Conservation (phyloP, 495 filamentous ascomycete species). For the Xylaria grammica region DNA sequence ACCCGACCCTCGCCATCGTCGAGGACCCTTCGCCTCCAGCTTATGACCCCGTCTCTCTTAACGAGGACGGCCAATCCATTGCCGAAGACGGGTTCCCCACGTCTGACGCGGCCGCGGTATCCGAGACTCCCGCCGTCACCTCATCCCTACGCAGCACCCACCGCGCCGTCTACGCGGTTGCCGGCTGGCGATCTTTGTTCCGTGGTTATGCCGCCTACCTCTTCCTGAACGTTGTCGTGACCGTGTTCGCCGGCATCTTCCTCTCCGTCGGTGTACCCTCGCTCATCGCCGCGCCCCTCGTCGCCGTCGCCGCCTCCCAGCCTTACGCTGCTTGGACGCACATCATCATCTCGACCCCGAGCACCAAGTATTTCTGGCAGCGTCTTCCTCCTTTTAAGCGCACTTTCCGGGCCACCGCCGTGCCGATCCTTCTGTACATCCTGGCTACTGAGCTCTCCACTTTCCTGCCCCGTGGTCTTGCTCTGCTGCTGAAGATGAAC, state of each 20-base stretch:
- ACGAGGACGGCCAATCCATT: constrained; percentile 39
- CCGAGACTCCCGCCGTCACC: constrained; percentile 42
- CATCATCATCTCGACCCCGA: constrained; percentile 49
- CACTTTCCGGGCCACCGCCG: constrained; percentile 49
- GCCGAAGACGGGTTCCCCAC: constrained; percentile 34
- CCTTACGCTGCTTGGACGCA: constrained; percentile 50
- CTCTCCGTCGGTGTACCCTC: constrained; percentile 27
- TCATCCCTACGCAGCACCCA: constrained; percentile 49
- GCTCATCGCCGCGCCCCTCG: constrained; percentile 42
- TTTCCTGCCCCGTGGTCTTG: constrained; percentile 35
- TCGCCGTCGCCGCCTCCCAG: constrained; percentile 42
- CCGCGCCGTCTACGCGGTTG: constrained; percentile 42
- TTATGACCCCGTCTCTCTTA: constrained; percentile 48
- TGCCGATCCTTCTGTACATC: constrained; percentile 44
- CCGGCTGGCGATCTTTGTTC: constrained; percentile 47
- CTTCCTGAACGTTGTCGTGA: constrained; percentile 21
- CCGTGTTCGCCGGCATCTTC: constrained; percentile 30
- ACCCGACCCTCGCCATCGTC: constrained; percentile 52
- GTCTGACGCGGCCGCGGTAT: constrained; percentile 29
- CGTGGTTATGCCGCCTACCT: constrained; percentile 44
- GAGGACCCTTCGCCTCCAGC: constrained; percentile 56
- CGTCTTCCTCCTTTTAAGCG: constrained; percentile 51
- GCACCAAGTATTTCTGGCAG: constrained; percentile 43
- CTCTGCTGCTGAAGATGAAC: constrained; percentile 36
- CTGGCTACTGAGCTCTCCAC: constrained; percentile 33